Percentiles rank a stretch among this genome's conserved stretches.
Conservation (phyloP, 1,139 yeast genomes). For the Wickerhamiella infanticola region DNA sequence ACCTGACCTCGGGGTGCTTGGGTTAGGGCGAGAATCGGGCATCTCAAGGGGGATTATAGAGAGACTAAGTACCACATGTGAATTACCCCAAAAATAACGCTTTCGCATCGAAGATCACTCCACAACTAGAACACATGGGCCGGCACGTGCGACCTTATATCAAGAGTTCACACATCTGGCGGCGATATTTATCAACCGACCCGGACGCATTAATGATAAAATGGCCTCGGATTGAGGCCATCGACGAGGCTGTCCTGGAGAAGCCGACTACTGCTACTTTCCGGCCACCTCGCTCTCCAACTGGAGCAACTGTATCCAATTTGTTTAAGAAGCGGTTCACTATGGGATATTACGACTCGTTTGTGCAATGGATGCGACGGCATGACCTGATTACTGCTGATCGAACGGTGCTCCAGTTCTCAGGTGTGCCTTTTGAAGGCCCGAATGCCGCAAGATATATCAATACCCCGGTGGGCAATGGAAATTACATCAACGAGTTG, state of each 20-base stretch:
- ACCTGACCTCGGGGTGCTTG: no score
- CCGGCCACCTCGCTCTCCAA: neutral
- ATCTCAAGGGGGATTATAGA: no score
- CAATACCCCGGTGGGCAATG: slow-evolving; percentile 13
- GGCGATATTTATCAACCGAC: neutral
- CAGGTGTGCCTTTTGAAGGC: slow-evolving; percentile 11
- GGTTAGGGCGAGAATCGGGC: no score
- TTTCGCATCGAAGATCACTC: no score
- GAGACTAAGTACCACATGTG: no score
- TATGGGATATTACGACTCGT: slow-evolving; percentile 28
- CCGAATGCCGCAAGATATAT: slow-evolving; percentile 2
- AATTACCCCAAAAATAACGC: no score
- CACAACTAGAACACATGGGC: no score
- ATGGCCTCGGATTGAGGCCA: neutral
- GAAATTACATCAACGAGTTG: slow-evolving; percentile 44
- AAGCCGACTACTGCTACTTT: neutral
- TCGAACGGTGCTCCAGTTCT: slow-evolving; percentile 25
- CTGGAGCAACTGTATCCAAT: neutral
- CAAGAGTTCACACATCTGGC: no score
- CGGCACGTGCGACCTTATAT: no score
- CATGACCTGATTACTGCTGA: slow-evolving; percentile 30
- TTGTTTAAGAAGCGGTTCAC: slow-evolving; percentile 17
- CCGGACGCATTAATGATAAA: neutral
- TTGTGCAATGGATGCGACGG: slow-evolving; percentile 31
- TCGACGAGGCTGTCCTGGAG: neutral